phyloP scores from a whole-genome alignment of 345 rosid species.

The Gossypium herbaceum region DNA sequence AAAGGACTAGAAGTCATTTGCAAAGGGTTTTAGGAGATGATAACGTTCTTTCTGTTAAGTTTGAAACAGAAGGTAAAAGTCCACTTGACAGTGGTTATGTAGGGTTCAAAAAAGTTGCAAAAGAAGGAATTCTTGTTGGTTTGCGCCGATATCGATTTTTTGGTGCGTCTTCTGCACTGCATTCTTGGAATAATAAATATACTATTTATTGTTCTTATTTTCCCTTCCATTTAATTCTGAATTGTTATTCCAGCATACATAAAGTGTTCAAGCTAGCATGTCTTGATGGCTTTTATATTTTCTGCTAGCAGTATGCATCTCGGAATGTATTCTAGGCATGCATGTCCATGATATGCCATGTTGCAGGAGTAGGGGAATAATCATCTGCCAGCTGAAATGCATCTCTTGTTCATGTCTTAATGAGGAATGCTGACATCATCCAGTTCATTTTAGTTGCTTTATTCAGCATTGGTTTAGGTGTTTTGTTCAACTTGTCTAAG shows the following conservation, averaged over 20 bases:
- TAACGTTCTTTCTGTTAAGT: constrained; percentile 64
- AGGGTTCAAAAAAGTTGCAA: constrained; percentile 34
- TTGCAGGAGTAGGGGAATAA: not conserved
- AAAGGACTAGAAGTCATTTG: constrained; percentile 42
- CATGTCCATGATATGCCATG: not conserved
- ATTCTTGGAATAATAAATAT: not conserved
- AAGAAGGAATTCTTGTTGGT: constrained; percentile 60
- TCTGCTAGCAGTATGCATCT: not conserved
- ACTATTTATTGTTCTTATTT: not conserved
- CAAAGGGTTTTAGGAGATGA: constrained; percentile 79
- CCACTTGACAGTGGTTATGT: constrained; percentile 8
- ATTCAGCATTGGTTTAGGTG: not conserved
- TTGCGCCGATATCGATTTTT: constrained; percentile 61
- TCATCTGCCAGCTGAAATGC: not conserved
- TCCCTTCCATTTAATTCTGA: not conserved
- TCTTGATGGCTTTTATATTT: not conserved
- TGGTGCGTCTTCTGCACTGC: constrained; percentile 37
- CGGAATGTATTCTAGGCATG: not conserved
- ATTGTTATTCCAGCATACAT: not conserved
- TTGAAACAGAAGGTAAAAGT: constrained; percentile 23
- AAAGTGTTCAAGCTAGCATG: not conserved
- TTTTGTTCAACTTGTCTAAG: not conserved
- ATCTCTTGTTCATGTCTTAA: not conserved
- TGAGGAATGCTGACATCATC: not conserved
- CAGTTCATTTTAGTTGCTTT: not conserved